Base-by-base conservation (phyloP, 2,329 filamentous ascomycete species). In the Amphichorda felina region DNA sequence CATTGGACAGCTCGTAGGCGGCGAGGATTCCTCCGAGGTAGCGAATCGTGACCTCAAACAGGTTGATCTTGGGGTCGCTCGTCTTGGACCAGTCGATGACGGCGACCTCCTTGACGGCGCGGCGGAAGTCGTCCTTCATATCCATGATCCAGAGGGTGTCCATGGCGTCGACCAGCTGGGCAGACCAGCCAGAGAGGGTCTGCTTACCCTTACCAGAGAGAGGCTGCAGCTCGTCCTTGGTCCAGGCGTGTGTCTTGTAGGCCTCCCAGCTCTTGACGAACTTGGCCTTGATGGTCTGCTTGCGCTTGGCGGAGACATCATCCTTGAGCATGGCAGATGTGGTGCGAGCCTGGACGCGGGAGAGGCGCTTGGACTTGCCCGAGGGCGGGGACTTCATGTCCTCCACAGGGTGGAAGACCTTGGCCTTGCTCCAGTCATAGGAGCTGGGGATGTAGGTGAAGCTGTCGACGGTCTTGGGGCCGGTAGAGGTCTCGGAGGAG, bases 31-130 rank as follows among this genome's bases (percentile, higher is more conserved):
- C 69, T 27, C 69, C 70, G 0, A 73, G 55, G 42, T 71, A 66
- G 19, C 68, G 60, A 42, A 73, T 72, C 19, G 69, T 78, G 7
- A 75, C 77, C 49, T 80, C 76, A 42, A 80, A 80, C n/a, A 72
- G 44, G 36, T 67, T 75, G 44, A 78, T 66, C 14, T 60, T 57
- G 2, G 54, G 46, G 22, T 57, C 51, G 4, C 48, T 53, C 4
- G 66, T 66, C 7, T 61, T 67, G 13, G 60, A 56, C 54, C 73
- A 78, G 50, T 78, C 68, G 41, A 78, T 72, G 21, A 59, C 52
- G 28, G 61, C 62, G n/a, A 66, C 57, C 30, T 55, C 45, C 36
- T 49, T 43, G 18, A 76, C 63, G 3, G 73, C 72, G 35, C 61
- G 49, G 31, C 56, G 50, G 42, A 78, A 76, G 37, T 79, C 74